phyloP scores from a whole-genome alignment of 108 stramenopile species.

The Cyclotella atomus region DNA sequence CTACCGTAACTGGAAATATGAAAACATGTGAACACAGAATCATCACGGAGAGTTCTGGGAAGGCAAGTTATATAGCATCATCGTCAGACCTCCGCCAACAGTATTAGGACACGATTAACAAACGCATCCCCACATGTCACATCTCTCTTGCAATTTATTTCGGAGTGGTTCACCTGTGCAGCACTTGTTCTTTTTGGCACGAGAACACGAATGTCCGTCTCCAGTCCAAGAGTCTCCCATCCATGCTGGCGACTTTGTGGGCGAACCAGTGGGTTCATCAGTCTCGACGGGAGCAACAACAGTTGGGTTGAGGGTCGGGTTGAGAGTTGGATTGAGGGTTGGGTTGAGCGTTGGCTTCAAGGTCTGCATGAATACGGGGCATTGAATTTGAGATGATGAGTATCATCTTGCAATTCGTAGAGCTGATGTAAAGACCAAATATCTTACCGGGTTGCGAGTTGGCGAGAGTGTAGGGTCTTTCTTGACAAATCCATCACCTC shows the following conservation, averaged over 20 bases:
- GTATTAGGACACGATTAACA: background rate
- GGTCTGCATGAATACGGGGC: background rate
- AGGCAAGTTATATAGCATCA: too few species aligned
- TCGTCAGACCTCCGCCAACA: background rate
- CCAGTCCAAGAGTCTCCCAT: too few species aligned
- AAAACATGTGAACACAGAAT: too few species aligned
- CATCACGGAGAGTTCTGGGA: too few species aligned
- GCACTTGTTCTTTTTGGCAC: slow-evolving; percentile 14
- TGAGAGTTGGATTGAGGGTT: slow-evolving; percentile 1
- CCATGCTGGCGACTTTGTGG: background rate
- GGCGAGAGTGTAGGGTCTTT: background rate
- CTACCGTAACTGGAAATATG: too few species aligned
- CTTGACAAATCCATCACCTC: background rate
- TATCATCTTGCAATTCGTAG: too few species aligned
- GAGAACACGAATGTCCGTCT: background rate
- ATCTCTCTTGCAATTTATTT: background rate
- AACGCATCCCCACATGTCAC: slow-evolving; percentile 9
- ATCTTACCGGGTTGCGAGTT: background rate
- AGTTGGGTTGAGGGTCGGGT: slow-evolving; percentile 1
- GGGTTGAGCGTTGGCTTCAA: slow-evolving; percentile 2
- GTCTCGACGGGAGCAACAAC: background rate
- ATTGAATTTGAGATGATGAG: too few species aligned
- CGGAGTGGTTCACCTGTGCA: slow-evolving; percentile 13
- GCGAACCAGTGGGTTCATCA: background rate
- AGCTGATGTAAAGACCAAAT: background rate